phyloP scores from a whole-genome alignment of 768 basidiomycete genomes.

The Termitomyces sp. region DNA sequence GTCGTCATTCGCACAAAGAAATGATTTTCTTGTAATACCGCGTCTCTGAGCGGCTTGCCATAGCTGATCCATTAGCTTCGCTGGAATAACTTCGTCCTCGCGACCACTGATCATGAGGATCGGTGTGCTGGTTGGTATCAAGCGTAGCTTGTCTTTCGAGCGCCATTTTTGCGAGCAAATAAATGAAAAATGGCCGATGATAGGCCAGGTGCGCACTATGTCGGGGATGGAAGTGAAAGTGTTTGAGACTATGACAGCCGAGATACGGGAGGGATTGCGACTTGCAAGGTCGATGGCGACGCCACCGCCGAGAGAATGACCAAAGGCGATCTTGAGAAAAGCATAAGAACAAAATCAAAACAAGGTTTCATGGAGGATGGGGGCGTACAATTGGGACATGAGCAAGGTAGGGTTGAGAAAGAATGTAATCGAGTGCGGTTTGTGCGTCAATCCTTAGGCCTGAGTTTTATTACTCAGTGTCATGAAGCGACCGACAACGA shows the following conservation, averaged over 20 bases:
- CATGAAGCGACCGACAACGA: not conserved
- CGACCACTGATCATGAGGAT: slow-evolving; percentile 71
- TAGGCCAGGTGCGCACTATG: slow-evolving; percentile 62
- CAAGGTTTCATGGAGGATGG: not conserved
- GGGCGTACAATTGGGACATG: slow-evolving; percentile 49
- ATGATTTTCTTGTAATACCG: too few relatives aligned
- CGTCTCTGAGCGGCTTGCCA: slow-evolving; percentile 44
- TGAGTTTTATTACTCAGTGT: slow-evolving; percentile 16
- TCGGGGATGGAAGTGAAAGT: slow-evolving; percentile 80
- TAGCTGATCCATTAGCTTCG: slow-evolving; percentile 53
- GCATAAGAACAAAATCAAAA: not conserved
- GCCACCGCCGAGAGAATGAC: slow-evolving; percentile 81
- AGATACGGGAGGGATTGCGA: slow-evolving; percentile 59
- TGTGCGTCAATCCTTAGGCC: slow-evolving; percentile 79
- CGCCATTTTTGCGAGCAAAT: slow-evolving; percentile 81
- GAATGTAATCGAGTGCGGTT: slow-evolving; percentile 65
- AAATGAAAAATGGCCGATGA: slow-evolving; percentile 59
- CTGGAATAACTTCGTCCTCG: slow-evolving; percentile 56
- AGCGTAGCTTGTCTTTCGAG: slow-evolving; percentile 51
- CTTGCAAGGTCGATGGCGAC: slow-evolving; percentile 81
- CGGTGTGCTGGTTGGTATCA: slow-evolving; percentile 50
- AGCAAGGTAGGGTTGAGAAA: slow-evolving; percentile 47
- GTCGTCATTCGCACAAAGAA: slow-evolving; percentile 9
- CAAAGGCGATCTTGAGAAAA: slow-evolving; percentile 50
- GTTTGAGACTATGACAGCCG: slow-evolving; percentile 79